A percentile compares a stretch with the other conserved stretches of the same genome.
These are phyloP conservation scores for Aspergillus sp. DNA, from an alignment of 2,329 filamentous ascomycete genomes.

Conservation along the genomic window DNA sequence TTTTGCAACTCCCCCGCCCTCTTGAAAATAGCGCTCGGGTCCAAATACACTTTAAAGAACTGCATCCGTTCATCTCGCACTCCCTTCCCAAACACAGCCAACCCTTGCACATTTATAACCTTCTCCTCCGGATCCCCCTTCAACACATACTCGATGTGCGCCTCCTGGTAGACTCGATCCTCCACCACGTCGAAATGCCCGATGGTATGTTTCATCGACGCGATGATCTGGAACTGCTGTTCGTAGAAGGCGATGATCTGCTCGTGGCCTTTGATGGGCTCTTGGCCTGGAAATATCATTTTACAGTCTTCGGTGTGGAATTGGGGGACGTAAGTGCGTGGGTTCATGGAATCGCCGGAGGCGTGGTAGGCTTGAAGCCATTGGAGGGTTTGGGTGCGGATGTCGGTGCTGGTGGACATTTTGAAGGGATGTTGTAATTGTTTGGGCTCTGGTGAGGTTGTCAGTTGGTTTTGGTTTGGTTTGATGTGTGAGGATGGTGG, in stretches of 20 bases:
- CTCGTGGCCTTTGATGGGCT: not conserved
- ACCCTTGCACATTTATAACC: not conserved
- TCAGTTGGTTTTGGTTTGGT: not conserved
- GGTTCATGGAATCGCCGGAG: not conserved
- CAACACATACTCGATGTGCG: not conserved
- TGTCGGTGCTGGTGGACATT: not conserved
- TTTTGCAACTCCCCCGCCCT: not conserved
- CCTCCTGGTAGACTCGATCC: not conserved
- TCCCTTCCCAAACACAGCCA: not conserved
- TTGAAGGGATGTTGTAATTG: not conserved
- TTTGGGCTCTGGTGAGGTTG: not conserved
- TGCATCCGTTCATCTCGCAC: not conserved
- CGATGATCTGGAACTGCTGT: not conserved
- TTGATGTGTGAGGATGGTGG: not conserved
- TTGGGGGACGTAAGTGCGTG: not conserved
- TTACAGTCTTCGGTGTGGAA: not conserved
- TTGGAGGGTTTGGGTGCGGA: not conserved
- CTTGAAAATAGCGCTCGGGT: not conserved
- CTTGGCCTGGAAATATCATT: not conserved
- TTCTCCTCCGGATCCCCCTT: not conserved
- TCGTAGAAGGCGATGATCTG: conserved; percentile 1
- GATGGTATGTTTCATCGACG: conserved; percentile 1
- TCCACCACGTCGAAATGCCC: not conserved
- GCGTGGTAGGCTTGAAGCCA: conserved; percentile 15
- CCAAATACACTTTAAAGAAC: not conserved